phyloP scores from a whole-genome alignment of 1,139 yeast species.

The Petasospora fabianii region DNA sequence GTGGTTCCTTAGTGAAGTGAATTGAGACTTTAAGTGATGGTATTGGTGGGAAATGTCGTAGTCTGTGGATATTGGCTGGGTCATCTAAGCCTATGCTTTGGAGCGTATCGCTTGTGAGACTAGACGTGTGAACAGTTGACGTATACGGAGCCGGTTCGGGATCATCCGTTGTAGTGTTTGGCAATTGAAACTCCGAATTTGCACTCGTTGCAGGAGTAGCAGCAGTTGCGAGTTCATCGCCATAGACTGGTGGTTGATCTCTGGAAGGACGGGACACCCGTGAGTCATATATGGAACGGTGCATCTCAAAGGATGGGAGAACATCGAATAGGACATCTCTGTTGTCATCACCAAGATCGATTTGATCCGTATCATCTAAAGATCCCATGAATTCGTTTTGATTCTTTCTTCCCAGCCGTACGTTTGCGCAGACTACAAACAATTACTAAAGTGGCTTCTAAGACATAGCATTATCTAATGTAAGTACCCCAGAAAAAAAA shows the following conservation, averaged over 20 bases:
- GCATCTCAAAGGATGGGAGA: constrained; percentile 63
- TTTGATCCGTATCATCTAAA: constrained; percentile 4
- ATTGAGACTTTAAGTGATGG: constrained; percentile 32
- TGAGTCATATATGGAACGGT: constrained; percentile 49
- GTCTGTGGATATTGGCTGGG: constrained; percentile 14
- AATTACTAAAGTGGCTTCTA: too few relatives aligned
- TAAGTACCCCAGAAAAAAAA: too few relatives aligned
- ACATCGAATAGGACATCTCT: constrained; percentile 37
- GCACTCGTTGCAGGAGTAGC: background rate
- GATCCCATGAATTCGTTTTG: too few relatives aligned
- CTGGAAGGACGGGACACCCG: constrained; percentile 14
- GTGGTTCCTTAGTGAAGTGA: constrained; percentile 34
- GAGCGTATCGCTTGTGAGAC: background rate
- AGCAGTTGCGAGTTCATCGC: background rate
- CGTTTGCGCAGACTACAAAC: too few relatives aligned
- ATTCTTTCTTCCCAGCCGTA: too few relatives aligned
- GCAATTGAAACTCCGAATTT: too few relatives aligned
- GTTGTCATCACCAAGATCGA: constrained; percentile 5
- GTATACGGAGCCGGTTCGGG: background rate
- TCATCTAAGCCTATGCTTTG: constrained; percentile 3
- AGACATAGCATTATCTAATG: too few relatives aligned
- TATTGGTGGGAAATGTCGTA: constrained; percentile 8
- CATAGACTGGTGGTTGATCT: constrained; percentile 3
- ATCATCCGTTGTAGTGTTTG: background rate
- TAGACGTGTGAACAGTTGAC: background rate